These are phyloP conservation scores for Litsea cubeba DNA, from an alignment of 164 flowering plant genomes.

Conservation along the genomic window DNA sequence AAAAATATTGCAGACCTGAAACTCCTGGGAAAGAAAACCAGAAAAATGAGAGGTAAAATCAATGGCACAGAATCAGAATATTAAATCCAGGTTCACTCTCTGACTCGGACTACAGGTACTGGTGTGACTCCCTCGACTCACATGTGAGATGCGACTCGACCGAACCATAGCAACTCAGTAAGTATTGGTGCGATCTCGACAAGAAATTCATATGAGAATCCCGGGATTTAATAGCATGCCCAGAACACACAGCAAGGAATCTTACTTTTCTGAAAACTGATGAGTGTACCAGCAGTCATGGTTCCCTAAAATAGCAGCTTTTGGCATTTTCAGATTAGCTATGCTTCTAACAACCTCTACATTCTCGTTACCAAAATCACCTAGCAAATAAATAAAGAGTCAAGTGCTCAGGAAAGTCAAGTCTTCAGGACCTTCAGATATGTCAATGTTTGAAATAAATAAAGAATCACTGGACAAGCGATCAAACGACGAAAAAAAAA, in stretches of 20 bases:
- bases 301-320: constrained; percentile 86
- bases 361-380: constrained; percentile 94
- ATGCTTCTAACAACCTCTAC: constrained; percentile 73
- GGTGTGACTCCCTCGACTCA: too few relatives aligned
- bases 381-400: constrained; percentile 28
- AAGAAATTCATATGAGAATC: too few relatives aligned
- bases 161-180: too few relatives aligned
- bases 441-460: neutral
- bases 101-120: too few relatives aligned
- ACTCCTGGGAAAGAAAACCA: neutral
- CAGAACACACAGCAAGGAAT: neutral
- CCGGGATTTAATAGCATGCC: too few relatives aligned
- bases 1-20: neutral
- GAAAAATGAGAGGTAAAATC: neutral
- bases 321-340: constrained; percentile 55
- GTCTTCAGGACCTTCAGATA: neutral
- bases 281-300: constrained; percentile 83
- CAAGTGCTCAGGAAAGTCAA: neutral
- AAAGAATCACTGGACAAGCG: neutral
- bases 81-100: too few relatives aligned
- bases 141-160: too few relatives aligned
- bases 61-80: neutral
- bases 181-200: too few relatives aligned
- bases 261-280: constrained; percentile 54
- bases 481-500: neutral